Conservation (phyloP, 1,284 basidiomycete genomes). For the Schizopora paradoxa region DNA sequence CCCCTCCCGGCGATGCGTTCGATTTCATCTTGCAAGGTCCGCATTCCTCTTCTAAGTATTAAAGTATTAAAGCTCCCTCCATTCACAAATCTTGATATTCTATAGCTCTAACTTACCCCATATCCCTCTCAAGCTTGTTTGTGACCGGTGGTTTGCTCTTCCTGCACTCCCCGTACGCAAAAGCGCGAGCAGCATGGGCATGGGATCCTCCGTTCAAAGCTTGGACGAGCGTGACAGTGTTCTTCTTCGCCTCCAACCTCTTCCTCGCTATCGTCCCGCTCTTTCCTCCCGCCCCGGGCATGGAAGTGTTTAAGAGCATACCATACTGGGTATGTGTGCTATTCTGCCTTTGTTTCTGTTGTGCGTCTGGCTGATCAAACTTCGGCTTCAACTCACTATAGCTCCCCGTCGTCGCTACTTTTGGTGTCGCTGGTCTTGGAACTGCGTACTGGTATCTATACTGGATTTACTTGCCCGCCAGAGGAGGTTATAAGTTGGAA, state of each 20-base stretch:
- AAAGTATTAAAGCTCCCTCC: too few relatives aligned
- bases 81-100: neutral
- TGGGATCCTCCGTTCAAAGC: constrained; percentile 64
- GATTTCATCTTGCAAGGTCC: constrained; percentile 58
- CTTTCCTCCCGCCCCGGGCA: constrained; percentile 48
- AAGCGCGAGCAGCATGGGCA: constrained; percentile 28
- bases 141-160: constrained; percentile 56
- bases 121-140: constrained; percentile 49
- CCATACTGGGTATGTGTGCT: constrained; percentile 70
- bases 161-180: constrained; percentile 39
- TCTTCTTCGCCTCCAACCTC: constrained; percentile 59
- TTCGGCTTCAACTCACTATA: constrained; percentile 22
- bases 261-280: constrained; percentile 55
- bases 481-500: constrained; percentile 45
- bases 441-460: constrained; percentile 56
- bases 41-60: constrained; percentile 21
- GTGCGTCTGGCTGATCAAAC: neutral
- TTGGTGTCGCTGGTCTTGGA: constrained; percentile 46
- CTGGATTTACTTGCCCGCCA: constrained; percentile 48
- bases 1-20: constrained; percentile 64
- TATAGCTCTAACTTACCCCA: constrained; percentile 49
- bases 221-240: constrained; percentile 38
- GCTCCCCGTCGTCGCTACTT: constrained; percentile 50
- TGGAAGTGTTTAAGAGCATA: constrained; percentile 45
- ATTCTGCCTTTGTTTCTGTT: constrained; percentile 48